Conservation (phyloP, 768 basidiomycete genomes). For the Suillus brevipes region DNA sequence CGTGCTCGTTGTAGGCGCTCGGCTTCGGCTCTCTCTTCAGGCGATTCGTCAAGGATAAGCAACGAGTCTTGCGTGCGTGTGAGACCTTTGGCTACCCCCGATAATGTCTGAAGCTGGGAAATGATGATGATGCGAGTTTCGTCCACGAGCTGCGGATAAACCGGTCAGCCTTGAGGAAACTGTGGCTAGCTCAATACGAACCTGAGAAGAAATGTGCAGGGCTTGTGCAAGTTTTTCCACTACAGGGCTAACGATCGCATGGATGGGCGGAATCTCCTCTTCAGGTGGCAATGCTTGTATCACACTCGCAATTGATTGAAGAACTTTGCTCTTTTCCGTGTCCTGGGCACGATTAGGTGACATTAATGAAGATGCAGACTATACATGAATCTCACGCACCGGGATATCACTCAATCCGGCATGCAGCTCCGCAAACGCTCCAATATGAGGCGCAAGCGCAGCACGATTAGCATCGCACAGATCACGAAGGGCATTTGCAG, state of each 20-base stretch:
- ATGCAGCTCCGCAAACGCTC: constrained; percentile 82
- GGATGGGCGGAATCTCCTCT: constrained; percentile 74
- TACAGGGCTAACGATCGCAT: constrained; percentile 79
- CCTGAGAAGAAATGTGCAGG: constrained; percentile 53
- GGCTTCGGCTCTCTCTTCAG: constrained; percentile 49
- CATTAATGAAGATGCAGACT: not conserved
- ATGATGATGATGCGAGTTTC: constrained; percentile 67
- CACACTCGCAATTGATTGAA: constrained; percentile 91
- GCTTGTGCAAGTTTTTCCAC: constrained; percentile 67
- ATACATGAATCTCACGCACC: constrained; percentile 41
- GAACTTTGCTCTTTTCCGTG: constrained; percentile 84
- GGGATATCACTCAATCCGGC: constrained; percentile 72
- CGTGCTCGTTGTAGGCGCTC: constrained; percentile 61
- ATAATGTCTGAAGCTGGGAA: constrained; percentile 75
- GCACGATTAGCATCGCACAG: constrained; percentile 87
- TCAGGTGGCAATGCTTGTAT: constrained; percentile 84
- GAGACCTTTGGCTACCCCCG: constrained; percentile 85
- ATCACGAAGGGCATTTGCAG: constrained; percentile 81
- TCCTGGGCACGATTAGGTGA: constrained; percentile 45
- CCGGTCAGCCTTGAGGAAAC: not conserved
- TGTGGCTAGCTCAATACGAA: constrained; percentile 28
- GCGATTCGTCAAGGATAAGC: constrained; percentile 56
- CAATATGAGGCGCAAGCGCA: constrained; percentile 82
- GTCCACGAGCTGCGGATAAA: constrained; percentile 56
- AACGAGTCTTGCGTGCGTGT: constrained; percentile 74